Evolutionary conservation across 495 filamentous ascomycete species (phyloP).

Genomic region (Penicillium longicatenatum): DNA sequence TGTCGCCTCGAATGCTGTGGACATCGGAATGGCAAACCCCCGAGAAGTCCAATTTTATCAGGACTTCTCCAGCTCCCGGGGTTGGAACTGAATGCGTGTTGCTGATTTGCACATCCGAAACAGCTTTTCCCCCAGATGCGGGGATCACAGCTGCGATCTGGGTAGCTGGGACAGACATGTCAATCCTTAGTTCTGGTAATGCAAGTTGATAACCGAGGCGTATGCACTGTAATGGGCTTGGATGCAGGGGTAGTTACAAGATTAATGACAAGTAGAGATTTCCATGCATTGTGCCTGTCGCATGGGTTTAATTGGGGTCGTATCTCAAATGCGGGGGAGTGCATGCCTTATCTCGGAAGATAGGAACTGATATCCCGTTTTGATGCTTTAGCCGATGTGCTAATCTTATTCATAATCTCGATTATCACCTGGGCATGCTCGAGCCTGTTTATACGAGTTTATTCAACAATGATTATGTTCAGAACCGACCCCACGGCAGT

Average conservation of each 20-base stretch:
- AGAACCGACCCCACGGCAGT: constrained; percentile 15
- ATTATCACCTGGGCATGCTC: neutral
- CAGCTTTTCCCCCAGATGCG: constrained; percentile 23
- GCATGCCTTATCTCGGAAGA: constrained; percentile 17
- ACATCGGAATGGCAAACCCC: constrained; percentile 49
- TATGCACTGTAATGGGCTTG: neutral
- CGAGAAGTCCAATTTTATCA: constrained; percentile 46
- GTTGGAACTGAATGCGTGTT: constrained; percentile 34
- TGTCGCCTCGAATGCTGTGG: constrained; percentile 47
- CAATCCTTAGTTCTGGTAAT: neutral
- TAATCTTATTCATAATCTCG: neutral
- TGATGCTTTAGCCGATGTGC: neutral
- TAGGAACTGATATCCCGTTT: neutral
- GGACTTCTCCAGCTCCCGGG: constrained; percentile 37
- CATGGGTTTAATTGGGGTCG: constrained; percentile 2
- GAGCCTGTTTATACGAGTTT: neutral
- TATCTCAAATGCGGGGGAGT: constrained; percentile 22
- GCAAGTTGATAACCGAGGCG: neutral
- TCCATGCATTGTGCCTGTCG: neutral
- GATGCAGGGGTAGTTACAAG: neutral
- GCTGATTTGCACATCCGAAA: constrained; percentile 31
- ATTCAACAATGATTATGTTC: neutral
- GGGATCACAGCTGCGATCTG: constrained; percentile 43
- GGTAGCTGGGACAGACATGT: constrained; percentile 32
- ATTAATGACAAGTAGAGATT: neutral